These are phyloP conservation scores for Fusarium haematococcum DNA, from an alignment of 2,329 filamentous ascomycete genomes.

Conservation along the genomic window DNA sequence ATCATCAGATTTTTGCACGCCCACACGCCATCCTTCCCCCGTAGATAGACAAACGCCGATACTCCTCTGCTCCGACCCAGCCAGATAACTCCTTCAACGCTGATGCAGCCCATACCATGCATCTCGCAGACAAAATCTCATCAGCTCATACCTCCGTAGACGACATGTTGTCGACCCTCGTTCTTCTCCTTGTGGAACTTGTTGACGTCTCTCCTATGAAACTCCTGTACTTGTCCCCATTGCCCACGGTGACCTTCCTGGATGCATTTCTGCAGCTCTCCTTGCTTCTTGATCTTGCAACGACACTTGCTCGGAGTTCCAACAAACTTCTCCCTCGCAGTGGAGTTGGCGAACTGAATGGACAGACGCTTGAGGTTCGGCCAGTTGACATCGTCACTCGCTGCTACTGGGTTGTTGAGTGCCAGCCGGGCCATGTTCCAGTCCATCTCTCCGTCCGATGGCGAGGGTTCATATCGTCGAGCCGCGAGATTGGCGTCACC, in stretches of 20 bases:
- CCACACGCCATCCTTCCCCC: neutral
- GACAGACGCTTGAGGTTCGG: constrained; percentile 46
- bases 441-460: constrained; percentile 26
- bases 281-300: constrained; percentile 42
- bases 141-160: constrained; percentile 30
- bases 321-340: constrained; percentile 40
- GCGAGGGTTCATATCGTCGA: constrained; percentile 43
- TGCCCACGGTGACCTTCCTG: constrained; percentile 43
- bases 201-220: constrained; percentile 41
- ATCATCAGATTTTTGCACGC: neutral
- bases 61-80: neutral
- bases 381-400: constrained; percentile 33
- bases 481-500: constrained; percentile 42
- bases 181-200: constrained; percentile 36
- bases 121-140: neutral
- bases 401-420: constrained; percentile 42
- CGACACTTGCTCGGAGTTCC: constrained; percentile 45
- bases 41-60: neutral
- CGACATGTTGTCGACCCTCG: constrained; percentile 39
- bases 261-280: constrained; percentile 42
- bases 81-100: neutral
- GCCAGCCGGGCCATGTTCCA: constrained; percentile 50
- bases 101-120: neutral
- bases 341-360: constrained; percentile 43
- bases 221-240: constrained; percentile 47